These are phyloP conservation scores for Medicago lupulina DNA, from an alignment of 306 rosid genomes.

Conservation along the genomic window DNA sequence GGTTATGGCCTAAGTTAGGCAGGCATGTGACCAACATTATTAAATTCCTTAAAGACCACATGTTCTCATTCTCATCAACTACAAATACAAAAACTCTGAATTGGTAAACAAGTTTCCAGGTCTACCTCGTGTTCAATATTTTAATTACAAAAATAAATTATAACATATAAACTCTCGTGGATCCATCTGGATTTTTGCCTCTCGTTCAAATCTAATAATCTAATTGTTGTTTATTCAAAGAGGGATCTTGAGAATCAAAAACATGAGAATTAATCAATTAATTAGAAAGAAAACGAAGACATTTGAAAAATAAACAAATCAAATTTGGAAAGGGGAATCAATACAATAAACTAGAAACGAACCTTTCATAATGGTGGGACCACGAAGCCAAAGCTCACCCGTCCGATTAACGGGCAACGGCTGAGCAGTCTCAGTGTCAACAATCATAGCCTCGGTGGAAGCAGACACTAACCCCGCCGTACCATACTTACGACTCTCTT, in stretches of 20 bases:
- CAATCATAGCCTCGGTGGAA: conserved; percentile 68
- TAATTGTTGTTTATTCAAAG: not conserved
- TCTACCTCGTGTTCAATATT: too few species aligned
- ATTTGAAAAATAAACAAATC: not conserved
- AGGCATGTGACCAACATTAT: too few species aligned
- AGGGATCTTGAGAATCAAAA: not conserved
- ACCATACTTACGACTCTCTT: conserved; percentile 86
- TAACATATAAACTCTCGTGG: not conserved
- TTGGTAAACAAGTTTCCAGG: too few species aligned
- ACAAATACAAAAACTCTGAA: not conserved
- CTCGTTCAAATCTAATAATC: not conserved
- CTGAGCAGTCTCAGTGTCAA: conserved; percentile 57
- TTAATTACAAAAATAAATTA: too few species aligned
- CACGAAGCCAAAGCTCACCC: conserved; percentile 95
- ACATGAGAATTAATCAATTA: not conserved
- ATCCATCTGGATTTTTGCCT: not conserved
- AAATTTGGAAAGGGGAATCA: not conserved
- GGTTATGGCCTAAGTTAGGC: too few species aligned
- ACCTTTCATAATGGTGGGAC: conserved; percentile 72
- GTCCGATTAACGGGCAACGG: conserved; percentile 59
- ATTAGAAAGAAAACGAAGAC: not conserved
- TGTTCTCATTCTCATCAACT: not conserved
- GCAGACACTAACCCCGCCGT: conserved; percentile 85
- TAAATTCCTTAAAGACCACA: not conserved
- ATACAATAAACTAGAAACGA: too few species aligned